phyloP scores from a whole-genome alignment of 176 grass and related monocot genomes.

The Cenchrus purpureus region DNA sequence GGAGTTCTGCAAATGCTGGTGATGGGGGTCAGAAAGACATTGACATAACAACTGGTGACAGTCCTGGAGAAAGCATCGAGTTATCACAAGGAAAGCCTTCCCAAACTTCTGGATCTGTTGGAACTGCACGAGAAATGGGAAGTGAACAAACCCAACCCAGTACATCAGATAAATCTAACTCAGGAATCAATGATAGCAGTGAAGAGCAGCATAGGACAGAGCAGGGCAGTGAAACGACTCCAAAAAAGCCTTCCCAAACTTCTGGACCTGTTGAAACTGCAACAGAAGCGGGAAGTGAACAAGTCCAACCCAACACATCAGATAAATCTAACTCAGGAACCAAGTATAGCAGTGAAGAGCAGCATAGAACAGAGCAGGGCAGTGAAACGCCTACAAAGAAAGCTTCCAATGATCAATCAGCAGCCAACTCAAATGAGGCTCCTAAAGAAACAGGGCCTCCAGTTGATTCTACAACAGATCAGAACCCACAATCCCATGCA shows the following conservation, averaged over 20 bases:
- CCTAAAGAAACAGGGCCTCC: slow-evolving; percentile 39
- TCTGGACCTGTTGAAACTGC: slow-evolving; percentile 42
- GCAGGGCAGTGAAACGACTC: not conserved
- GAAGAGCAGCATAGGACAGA: slow-evolving; percentile 38
- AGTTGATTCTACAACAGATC: slow-evolving; percentile 46
- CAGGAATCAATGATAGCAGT: slow-evolving; percentile 40
- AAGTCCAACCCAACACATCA: slow-evolving; percentile 43
- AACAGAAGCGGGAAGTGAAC: slow-evolving; percentile 48
- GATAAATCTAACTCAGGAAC: slow-evolving; percentile 42
- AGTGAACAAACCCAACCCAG: slow-evolving; percentile 45
- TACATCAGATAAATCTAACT: slow-evolving; percentile 50
- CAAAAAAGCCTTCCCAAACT: too few relatives aligned
- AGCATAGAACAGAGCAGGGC: slow-evolving; percentile 22
- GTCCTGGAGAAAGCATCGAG: slow-evolving; percentile 41
- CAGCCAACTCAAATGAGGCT: slow-evolving; percentile 32
- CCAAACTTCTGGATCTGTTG: slow-evolving; percentile 51
- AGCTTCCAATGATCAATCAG: slow-evolving; percentile 55
- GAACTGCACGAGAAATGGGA: slow-evolving; percentile 45
- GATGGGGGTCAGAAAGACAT: slow-evolving; percentile 43
- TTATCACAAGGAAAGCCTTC: slow-evolving; percentile 43
- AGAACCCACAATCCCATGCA: slow-evolving; percentile 37
- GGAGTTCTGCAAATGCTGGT: slow-evolving; percentile 23
- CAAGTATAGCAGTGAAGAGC: slow-evolving; percentile 47
- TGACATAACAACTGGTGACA: slow-evolving; percentile 45
- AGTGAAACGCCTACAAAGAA: slow-evolving; percentile 35